phyloP scores from a whole-genome alignment of 116 monocot genomes.

The Cymodocea nodosa region DNA sequence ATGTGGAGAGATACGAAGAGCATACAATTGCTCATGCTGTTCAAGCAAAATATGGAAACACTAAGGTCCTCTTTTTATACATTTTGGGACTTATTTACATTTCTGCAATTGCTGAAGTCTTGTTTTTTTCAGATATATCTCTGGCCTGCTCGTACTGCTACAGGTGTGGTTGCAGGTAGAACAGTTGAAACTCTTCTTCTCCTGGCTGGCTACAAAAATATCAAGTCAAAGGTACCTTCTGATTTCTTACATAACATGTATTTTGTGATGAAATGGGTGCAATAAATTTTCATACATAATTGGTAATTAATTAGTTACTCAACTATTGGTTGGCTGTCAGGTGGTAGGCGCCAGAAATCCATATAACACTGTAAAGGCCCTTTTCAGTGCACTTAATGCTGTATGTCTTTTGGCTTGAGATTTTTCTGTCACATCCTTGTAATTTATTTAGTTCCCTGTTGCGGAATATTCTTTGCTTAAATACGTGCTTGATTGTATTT shows the following conservation, averaged over 20 bases:
- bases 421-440: not conserved
- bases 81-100: not conserved
- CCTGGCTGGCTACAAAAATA: slow-evolving; percentile 87
- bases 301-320: not conserved
- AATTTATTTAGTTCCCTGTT: too few species aligned
- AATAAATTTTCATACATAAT: not conserved
- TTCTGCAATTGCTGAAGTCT: not conserved
- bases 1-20: slow-evolving; percentile 90
- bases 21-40: slow-evolving; percentile 98
- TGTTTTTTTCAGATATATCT: slow-evolving; percentile 53
- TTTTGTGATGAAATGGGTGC: not conserved
- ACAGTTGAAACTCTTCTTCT: slow-evolving; percentile 80
- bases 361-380: slow-evolving; percentile 76
- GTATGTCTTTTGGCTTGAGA: slow-evolving; percentile 33
- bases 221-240: slow-evolving; percentile 73
- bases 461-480: not conserved
- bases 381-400: slow-evolving; percentile 87
- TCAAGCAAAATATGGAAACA: slow-evolving; percentile 74
- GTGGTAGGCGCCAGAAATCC: slow-evolving; percentile 84
- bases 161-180: slow-evolving; percentile 68
- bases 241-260: too few species aligned
- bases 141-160: slow-evolving; percentile 83
- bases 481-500: not conserved
- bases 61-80: slow-evolving; percentile 38
- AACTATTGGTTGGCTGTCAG: slow-evolving; percentile 15